These are phyloP conservation scores for Eleusine coracana DNA, from an alignment of 176 grass and related monocot genomes.

Conservation along the genomic window DNA sequence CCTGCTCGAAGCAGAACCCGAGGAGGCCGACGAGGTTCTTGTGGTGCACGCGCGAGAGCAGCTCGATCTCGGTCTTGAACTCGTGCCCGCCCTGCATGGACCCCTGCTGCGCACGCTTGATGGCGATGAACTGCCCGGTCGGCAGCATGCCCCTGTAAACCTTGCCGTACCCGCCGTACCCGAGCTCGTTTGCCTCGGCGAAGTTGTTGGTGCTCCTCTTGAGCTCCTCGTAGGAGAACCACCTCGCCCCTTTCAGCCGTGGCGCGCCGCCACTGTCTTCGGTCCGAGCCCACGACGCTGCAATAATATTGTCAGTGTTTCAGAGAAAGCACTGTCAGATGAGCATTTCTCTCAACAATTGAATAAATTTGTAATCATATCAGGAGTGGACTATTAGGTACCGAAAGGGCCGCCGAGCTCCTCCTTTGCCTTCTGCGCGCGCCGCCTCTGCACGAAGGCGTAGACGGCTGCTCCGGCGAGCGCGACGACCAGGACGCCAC, in stretches of 20 bases:
- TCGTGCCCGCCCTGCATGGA: slow-evolving; percentile 89
- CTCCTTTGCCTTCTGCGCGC: slow-evolving; percentile 64
- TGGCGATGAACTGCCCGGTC: slow-evolving; percentile 75
- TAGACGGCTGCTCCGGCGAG: slow-evolving; percentile 63
- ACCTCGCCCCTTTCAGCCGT: slow-evolving; percentile 87
- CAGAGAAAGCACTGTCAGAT: background rate
- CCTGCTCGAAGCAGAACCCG: slow-evolving; percentile 96
- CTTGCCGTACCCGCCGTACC: slow-evolving; percentile 89
- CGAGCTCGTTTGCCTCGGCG: slow-evolving; percentile 79
- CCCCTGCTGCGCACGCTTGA: slow-evolving; percentile 84
- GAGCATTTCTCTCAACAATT: background rate
- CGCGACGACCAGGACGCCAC: slow-evolving; percentile 65
- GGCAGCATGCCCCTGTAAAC: slow-evolving; percentile 83
- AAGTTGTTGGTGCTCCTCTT: slow-evolving; percentile 80
- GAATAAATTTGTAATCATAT: background rate
- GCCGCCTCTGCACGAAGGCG: slow-evolving; percentile 64
- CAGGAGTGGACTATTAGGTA: slow-evolving; percentile 25
- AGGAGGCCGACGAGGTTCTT: slow-evolving; percentile 91
- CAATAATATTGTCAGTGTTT: background rate
- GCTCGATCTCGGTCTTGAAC: slow-evolving; percentile 98
- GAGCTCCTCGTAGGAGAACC: slow-evolving; percentile 88
- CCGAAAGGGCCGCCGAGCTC: slow-evolving; percentile 89
- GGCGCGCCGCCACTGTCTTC: slow-evolving; percentile 72
- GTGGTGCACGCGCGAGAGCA: slow-evolving; percentile 99
- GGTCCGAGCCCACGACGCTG: slow-evolving; percentile 73